phyloP scores from a whole-genome alignment of 2,329 filamentous ascomycete genomes.

The Penicillium hesseltinei region DNA sequence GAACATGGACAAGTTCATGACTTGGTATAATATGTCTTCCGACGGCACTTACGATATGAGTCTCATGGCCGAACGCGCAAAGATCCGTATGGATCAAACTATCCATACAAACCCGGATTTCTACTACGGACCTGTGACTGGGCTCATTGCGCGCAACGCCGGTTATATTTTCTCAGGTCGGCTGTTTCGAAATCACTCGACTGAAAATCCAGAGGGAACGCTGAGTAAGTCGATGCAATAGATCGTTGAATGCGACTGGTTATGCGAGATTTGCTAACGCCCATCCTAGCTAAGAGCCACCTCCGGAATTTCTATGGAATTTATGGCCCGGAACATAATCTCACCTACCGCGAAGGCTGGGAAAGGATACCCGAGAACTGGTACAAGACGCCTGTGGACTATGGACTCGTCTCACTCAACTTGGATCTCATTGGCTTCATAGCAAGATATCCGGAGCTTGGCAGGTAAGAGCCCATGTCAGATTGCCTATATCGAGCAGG shows the following conservation, averaged over 20 bases:
- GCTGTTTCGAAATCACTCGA: constrained; percentile 47
- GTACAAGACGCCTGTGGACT: constrained; percentile 49
- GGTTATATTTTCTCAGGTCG: constrained; percentile 48
- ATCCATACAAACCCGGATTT: constrained; percentile 54
- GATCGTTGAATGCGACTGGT: neutral
- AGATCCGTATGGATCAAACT: constrained; percentile 48
- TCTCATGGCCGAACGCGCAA: constrained; percentile 45
- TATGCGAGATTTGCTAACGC: neutral
- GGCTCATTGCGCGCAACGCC: constrained; percentile 51
- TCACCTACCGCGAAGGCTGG: constrained; percentile 49
- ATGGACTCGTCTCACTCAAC: constrained; percentile 46
- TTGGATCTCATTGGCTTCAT: constrained; percentile 42
- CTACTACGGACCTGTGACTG: constrained; percentile 55
- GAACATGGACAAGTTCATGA: constrained; percentile 53
- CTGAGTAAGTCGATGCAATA: constrained; percentile 31
- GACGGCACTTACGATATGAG: constrained; percentile 45
- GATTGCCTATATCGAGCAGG: neutral
- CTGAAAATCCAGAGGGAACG: constrained; percentile 41
- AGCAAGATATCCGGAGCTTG: constrained; percentile 44
- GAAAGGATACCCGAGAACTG: constrained; percentile 56
- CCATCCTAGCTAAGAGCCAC: constrained; percentile 36
- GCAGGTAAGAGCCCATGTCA: constrained; percentile 21
- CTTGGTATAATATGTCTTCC: constrained; percentile 45
- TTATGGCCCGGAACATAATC: constrained; percentile 40
- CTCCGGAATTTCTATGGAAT: constrained; percentile 52